Evolutionary conservation across 2,329 filamentous ascomycete genomes (phyloP).

Genomic region (Arthrobotrys pseudoclavata): DNA sequence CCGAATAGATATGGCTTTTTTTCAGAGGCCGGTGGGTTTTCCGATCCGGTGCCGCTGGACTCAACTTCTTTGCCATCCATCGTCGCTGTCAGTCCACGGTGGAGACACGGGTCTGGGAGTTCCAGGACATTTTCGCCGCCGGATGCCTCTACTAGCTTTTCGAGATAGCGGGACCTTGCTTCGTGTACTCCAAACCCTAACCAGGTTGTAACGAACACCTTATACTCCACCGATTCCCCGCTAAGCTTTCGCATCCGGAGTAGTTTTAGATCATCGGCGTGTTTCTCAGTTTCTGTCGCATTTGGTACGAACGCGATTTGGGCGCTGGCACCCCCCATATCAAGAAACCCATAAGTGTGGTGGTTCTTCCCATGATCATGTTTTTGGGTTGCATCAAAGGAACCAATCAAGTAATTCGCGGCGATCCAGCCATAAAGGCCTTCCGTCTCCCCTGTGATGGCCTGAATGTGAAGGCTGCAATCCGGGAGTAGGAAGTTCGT

Average conservation of each 20-base stretch:
- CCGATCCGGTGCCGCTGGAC: conserved; percentile 52
- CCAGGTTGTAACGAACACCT: conserved; percentile 96
- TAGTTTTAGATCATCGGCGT: conserved; percentile 88
- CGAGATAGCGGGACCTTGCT: conserved; percentile 86
- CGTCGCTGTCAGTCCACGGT: conserved; percentile 79
- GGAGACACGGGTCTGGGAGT: conserved; percentile 91
- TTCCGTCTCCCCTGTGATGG: conserved; percentile 95
- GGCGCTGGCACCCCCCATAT: conserved; percentile 97
- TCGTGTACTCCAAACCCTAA: conserved; percentile 97
- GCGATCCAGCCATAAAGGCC: conserved; percentile 98
- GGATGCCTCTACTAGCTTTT: conserved; percentile 78
- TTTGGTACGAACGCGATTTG: conserved; percentile 99
- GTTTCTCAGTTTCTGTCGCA: conserved; percentile 86
- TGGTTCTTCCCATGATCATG: conserved; percentile 88
- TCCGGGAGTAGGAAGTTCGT: conserved; percentile 90
- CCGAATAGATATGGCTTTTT: conserved; percentile 76
- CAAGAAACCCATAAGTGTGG: conserved; percentile 95
- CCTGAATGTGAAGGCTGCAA: conserved; percentile 88
- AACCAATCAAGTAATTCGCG: conserved; percentile 92
- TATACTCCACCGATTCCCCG: conserved; percentile 82
- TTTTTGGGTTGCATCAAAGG: conserved; percentile 81
- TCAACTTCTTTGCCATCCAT: conserved; percentile 74
- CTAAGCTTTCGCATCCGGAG: conserved; percentile 86
- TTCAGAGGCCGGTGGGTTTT: conserved; percentile 64
- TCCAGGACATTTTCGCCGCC: conserved; percentile 73